A percentile compares a stretch with the other conserved stretches of the same genome.
Evolutionary conservation across 2,329 filamentous ascomycete species (phyloP).

Genomic region (Microdochium trichocladiopsis): DNA sequence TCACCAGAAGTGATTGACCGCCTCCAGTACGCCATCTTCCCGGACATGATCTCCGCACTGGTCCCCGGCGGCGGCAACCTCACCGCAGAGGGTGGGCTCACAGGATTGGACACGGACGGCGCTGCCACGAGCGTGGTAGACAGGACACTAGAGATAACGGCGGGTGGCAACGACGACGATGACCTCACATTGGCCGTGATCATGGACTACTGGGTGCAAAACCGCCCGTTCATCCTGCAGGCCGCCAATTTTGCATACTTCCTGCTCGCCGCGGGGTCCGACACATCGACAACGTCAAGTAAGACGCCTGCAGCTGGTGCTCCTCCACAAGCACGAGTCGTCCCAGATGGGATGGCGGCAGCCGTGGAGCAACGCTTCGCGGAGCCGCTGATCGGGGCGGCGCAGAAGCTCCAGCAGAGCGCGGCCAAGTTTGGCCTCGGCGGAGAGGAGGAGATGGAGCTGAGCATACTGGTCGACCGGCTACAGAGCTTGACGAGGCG

Average conservation of each 20-base stretch:
- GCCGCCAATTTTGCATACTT: slow-evolving; percentile 55
- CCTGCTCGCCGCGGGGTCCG: slow-evolving; percentile 38
- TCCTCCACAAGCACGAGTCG: slow-evolving; percentile 25
- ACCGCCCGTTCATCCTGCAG: slow-evolving; percentile 49
- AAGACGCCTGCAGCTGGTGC: too few species aligned
- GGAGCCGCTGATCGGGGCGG: slow-evolving; percentile 40
- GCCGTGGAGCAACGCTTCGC: slow-evolving; percentile 53
- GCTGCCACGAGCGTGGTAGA: not conserved
- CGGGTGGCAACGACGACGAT: slow-evolving; percentile 18
- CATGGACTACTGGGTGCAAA: slow-evolving; percentile 43
- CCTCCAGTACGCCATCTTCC: slow-evolving; percentile 56
- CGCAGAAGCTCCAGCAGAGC: slow-evolving; percentile 25
- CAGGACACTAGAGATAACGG: not conserved
- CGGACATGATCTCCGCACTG: slow-evolving; percentile 34
- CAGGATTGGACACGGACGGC: not conserved
- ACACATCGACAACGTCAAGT: not conserved
- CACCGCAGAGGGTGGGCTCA: not conserved
- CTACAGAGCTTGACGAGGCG: slow-evolving; percentile 33
- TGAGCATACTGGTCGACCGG: slow-evolving; percentile 33
- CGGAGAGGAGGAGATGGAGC: slow-evolving; percentile 26
- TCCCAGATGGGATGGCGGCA: slow-evolving; percentile 48
- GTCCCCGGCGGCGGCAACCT: not conserved
- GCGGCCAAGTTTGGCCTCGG: slow-evolving; percentile 22
- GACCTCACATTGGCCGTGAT: slow-evolving; percentile 34
- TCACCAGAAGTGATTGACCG: slow-evolving; percentile 48